phyloP scores from a whole-genome alignment of 2,329 filamentous ascomycete genomes.

The Diaporthe amygdali region DNA sequence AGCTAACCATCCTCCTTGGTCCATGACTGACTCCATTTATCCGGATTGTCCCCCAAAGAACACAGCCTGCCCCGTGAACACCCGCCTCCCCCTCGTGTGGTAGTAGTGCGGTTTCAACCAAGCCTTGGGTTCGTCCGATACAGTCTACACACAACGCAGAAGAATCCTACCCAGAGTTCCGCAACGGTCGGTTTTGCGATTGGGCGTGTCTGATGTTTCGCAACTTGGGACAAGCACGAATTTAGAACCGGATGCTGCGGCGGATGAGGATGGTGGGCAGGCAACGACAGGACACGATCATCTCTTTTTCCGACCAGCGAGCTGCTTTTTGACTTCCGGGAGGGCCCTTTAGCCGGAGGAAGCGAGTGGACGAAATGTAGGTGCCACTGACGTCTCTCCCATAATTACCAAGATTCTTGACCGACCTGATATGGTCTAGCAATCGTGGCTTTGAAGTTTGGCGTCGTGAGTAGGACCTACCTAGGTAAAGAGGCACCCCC shows the following conservation, averaged over 20 bases:
- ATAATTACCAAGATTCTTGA: not conserved
- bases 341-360: not conserved
- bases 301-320: not conserved
- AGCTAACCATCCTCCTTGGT: no score
- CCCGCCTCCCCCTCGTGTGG: not conserved
- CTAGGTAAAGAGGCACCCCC: no score
- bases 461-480: not conserved
- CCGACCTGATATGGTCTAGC: not conserved
- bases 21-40: not conserved
- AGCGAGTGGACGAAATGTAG: not conserved
- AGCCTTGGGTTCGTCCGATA: not conserved
- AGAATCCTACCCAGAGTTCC: not conserved
- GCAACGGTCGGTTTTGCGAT: not conserved
- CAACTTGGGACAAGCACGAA: not conserved
- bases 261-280: not conserved
- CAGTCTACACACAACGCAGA: no score
- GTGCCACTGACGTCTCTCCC: not conserved
- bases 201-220: conserved; percentile 8
- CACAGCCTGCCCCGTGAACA: not conserved
- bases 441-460: not conserved
- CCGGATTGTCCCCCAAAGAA: not conserved
- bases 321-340: not conserved
- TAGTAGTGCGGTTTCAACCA: conserved; percentile 10
- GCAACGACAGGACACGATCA: not conserved
- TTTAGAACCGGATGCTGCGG: conserved; percentile 7